phyloP scores from a whole-genome alignment of 768 basidiomycete genomes.

The Dioszegia crocea region DNA sequence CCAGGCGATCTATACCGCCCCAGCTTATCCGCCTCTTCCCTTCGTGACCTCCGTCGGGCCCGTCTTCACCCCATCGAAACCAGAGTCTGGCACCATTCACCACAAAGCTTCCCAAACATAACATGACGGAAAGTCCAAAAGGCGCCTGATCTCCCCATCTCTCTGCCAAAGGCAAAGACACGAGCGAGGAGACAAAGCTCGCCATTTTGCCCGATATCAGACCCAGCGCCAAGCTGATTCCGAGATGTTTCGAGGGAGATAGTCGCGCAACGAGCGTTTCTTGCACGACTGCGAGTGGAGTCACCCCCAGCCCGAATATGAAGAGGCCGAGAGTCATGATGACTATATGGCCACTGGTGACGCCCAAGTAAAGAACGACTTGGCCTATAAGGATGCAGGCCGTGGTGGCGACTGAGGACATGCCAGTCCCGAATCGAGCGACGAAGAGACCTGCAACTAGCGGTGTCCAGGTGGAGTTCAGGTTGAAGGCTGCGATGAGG shows the following conservation, averaged over 20 bases:
- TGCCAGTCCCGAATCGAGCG: constrained; percentile 24
- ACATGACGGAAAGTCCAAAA: constrained; percentile 17
- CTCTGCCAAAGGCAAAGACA: constrained; percentile 64
- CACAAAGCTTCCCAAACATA: constrained; percentile 17
- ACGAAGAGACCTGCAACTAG: constrained; percentile 64
- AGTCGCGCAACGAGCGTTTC: constrained; percentile 52
- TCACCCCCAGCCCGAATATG: constrained; percentile 71
- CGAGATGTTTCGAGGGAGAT: constrained; percentile 22
- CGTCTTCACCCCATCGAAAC: constrained; percentile 15
- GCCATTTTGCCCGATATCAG: constrained; percentile 75
- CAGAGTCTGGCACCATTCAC: constrained; percentile 17
- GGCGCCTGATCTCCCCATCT: constrained; percentile 23
- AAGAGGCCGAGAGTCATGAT: constrained; percentile 63
- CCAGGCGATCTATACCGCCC: constrained; percentile 12
- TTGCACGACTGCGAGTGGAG: constrained; percentile 72
- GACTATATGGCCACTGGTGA: constrained; percentile 17
- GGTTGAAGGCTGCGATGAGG: constrained; percentile 66
- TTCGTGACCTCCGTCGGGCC: background rate
- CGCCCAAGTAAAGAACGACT: constrained; percentile 53
- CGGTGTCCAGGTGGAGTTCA: constrained; percentile 75
- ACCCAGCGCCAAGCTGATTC: constrained; percentile 63
- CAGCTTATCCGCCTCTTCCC: constrained; percentile 12
- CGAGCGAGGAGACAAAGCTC: constrained; percentile 69
- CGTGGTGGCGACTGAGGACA: constrained; percentile 64
- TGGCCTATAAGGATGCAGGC: constrained; percentile 70